Conservation (phyloP, 768 basidiomycete species). For the Suillus clintonianus region DNA sequence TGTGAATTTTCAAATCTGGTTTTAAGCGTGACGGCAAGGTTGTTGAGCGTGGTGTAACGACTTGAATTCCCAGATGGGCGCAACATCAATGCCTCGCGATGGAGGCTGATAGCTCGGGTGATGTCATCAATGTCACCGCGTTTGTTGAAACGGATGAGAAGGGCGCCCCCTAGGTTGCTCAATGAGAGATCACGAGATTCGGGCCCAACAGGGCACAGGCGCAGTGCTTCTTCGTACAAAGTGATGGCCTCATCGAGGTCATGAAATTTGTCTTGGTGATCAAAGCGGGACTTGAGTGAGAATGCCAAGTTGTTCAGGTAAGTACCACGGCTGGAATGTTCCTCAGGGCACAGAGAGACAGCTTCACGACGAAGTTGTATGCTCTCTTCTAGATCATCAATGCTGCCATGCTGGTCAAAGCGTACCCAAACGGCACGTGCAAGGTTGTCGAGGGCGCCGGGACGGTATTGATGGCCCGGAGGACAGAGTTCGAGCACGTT, state of each 20-base stretch:
- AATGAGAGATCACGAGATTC: conserved; percentile 6
- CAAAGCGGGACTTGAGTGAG: conserved; percentile 10
- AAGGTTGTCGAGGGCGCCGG: neutral
- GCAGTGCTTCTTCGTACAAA: neutral
- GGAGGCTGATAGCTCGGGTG: conserved; percentile 8
- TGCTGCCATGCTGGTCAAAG: conserved; percentile 1
- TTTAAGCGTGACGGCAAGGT: conserved; percentile 14
- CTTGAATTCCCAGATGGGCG: conserved; percentile 6
- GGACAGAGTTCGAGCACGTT: neutral
- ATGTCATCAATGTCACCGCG: conserved; percentile 15
- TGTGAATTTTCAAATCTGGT: conserved; percentile 10
- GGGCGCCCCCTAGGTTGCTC: conserved; percentile 16
- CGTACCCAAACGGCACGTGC: neutral
- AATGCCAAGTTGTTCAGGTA: conserved; percentile 12
- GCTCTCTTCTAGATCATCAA: conserved; percentile 10
- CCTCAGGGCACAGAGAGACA: conserved; percentile 10
- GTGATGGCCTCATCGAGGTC: conserved; percentile 1
- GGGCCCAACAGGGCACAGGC: neutral
- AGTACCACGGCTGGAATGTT: conserved; percentile 3
- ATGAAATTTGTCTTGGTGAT: conserved; percentile 1
- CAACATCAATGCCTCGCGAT: conserved; percentile 9
- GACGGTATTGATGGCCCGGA: neutral
- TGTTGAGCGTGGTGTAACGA: conserved; percentile 6
- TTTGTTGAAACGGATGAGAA: conserved; percentile 16
- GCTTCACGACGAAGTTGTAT: conserved; percentile 6